Evolutionary conservation across 2,329 filamentous ascomycete species (phyloP).

Genomic region (Drechslerella coelobrocha): DNA sequence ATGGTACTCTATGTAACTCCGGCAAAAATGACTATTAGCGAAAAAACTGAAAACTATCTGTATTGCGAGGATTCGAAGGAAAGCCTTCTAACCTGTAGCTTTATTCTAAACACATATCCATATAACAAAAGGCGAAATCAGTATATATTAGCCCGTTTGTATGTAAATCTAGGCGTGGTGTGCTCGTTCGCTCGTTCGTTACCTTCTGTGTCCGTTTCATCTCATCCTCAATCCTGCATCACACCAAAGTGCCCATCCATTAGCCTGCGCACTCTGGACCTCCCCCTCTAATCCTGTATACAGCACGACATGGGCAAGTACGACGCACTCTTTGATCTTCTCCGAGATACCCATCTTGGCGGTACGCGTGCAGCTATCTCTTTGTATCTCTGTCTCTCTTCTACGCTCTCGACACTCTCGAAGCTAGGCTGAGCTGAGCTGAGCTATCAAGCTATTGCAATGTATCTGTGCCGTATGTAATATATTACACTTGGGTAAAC

Average conservation of each 20-base stretch:
- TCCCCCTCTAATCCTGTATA: constrained; percentile 17
- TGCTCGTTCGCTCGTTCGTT: too few relatives aligned
- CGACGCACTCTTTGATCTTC: constrained; percentile 94
- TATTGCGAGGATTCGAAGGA: constrained; percentile 4
- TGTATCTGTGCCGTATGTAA: too few relatives aligned
- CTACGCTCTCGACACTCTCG: neutral
- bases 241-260: neutral
- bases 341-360: constrained; percentile 95
- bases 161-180: constrained; percentile 36
- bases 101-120: constrained; percentile 77
- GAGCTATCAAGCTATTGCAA: too few relatives aligned
- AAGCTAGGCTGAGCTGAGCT: too few relatives aligned
- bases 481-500: too few relatives aligned
- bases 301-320: neutral
- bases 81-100: constrained; percentile 79
- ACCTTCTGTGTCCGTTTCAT: constrained; percentile 98
- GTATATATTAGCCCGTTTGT: neutral
- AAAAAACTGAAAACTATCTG: too few relatives aligned
- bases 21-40: constrained; percentile 44
- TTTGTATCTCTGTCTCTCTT: too few relatives aligned
- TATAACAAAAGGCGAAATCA: too few relatives aligned
- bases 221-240: constrained; percentile 92
- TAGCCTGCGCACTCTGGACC: constrained; percentile 17
- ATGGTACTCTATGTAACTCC: constrained; percentile 84
- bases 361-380: neutral